Base-by-base conservation (phyloP, 1,139 yeast genomes). In the Sugiyamaella xylanicola region DNA sequence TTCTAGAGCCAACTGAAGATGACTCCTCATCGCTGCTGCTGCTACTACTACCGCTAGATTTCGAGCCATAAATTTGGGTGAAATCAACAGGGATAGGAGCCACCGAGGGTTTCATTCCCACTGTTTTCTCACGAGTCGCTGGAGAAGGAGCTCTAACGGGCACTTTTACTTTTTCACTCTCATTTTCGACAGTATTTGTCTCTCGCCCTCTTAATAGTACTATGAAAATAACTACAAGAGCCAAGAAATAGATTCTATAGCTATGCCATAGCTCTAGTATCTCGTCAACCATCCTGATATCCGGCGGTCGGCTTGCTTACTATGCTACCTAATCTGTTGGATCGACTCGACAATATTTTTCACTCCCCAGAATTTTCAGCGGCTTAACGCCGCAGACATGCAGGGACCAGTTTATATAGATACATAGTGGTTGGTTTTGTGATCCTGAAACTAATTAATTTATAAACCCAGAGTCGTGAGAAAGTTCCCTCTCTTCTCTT, bases 1-100 rank as follows among this genome's bases (percentile, higher is more conserved):
- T 65, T 49, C 65, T 50, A 17, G 43, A 13, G 7, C 22, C n/a
- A 3, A 43, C 20, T 11, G 42, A 15, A 3, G 53, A n/a, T 22
- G 17, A n/a, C 8, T 22, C 39, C 4, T 20, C 20, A 5, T 45
- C 29, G 19, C 65, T 19, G 41, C 66, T 63, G 29, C 46, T 52
- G 43, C 58, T 60, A 43, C 47, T 58, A 52, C 55, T 32, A 32
- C 37, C 13, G 13, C 37, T 15, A n/a, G 37, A 60, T 39, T 47
- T 60, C 49, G 62, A 70, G 20, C 72, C 60, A 8, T 74, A 46
- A 17, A 51, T n/a, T 16, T 45, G 65, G 1, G 81, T 77, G 65
- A 77, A 77, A 59, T 77, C 81, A 19, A 77, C 71, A 2, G 79
- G 75, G 29, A 75, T 56, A 17, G 70, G 66, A 5, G 53, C 56